phyloP scores from a whole-genome alignment of 805 yeast species.

The Ogataea haglerorum region DNA sequence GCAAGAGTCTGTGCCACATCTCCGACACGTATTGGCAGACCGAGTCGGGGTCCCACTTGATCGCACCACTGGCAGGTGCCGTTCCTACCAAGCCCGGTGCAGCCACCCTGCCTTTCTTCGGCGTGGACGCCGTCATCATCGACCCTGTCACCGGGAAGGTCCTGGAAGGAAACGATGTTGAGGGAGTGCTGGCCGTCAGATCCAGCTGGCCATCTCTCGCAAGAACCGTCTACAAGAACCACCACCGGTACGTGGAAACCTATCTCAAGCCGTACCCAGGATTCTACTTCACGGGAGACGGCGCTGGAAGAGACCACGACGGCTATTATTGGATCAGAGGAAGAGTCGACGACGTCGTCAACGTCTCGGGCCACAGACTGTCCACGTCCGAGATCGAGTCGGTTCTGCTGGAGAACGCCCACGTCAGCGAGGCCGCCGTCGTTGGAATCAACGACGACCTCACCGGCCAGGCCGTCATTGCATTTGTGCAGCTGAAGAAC shows the following conservation, averaged over 20 bases:
- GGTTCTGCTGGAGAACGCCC: slow-evolving; percentile 72
- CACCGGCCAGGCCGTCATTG: slow-evolving; percentile 97
- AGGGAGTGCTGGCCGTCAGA: slow-evolving; percentile 91
- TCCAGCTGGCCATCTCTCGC: slow-evolving; percentile 99
- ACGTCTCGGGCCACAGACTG: slow-evolving; percentile 95
- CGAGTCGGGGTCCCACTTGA: slow-evolving; percentile 93
- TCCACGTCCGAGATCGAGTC: slow-evolving; percentile 99
- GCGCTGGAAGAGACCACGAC: slow-evolving; percentile 95
- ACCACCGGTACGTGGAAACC: slow-evolving; percentile 82
- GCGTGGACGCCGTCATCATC: slow-evolving; percentile 83
- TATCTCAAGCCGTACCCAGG: slow-evolving; percentile 92
- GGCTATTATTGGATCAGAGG: slow-evolving; percentile 98
- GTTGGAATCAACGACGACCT: slow-evolving; percentile 92
- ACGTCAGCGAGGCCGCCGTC: slow-evolving; percentile 94
- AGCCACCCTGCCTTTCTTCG: slow-evolving; percentile 95
- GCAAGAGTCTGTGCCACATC: slow-evolving; percentile 84
- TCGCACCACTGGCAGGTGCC: slow-evolving; percentile 92
- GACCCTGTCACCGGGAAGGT: slow-evolving; percentile 92
- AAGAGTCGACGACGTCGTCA: slow-evolving; percentile 97
- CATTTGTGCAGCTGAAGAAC: slow-evolving; percentile 82
- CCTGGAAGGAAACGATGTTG: slow-evolving; percentile 82
- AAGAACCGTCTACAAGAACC: slow-evolving; percentile 89
- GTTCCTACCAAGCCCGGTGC: slow-evolving; percentile 97
- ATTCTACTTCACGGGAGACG: slow-evolving; percentile 95
- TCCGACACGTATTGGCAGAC: slow-evolving; percentile 99